phyloP scores from a whole-genome alignment of 371 early-diverging fungal species.

The Syncephalastrum contaminatum region DNA sequence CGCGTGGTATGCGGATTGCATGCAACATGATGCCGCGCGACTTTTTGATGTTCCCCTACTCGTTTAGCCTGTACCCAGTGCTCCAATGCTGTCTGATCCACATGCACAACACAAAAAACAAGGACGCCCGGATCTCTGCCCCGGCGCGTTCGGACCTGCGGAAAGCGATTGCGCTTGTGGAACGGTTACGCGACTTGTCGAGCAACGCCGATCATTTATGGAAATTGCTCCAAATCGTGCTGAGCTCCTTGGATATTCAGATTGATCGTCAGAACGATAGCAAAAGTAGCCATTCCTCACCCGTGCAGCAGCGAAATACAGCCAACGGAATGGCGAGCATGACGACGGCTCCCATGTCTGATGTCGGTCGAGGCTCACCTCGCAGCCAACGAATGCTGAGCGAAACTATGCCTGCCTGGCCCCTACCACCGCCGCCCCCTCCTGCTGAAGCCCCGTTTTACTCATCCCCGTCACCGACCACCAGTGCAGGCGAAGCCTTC shows the following conservation, averaged over 20 bases:
- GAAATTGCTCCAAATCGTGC: constrained; percentile 27
- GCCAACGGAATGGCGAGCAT: too few relatives aligned
- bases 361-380: constrained; percentile 16
- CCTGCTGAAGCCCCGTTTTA: background rate
- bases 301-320: too few relatives aligned
- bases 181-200: constrained; percentile 30
- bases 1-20: constrained; percentile 40
- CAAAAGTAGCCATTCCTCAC: too few relatives aligned
- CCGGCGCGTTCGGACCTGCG: constrained; percentile 32
- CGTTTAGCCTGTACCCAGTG: constrained; percentile 43
- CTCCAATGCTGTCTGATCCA: constrained; percentile 44
- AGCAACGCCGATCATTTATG: constrained; percentile 28
- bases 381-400: background rate
- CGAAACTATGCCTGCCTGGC: too few relatives aligned
- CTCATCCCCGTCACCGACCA: constrained; percentile 8
- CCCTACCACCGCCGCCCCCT: background rate
- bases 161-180: constrained; percentile 27
- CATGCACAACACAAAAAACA: constrained; percentile 42
- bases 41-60: constrained; percentile 48
- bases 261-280: background rate
- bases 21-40: constrained; percentile 37
- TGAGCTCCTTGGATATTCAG: constrained; percentile 30
- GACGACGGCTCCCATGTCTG: constrained; percentile 3
- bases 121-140: constrained; percentile 32
- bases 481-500: constrained; percentile 29